Percentiles rank a stretch among this genome's conserved stretches.
Evolutionary conservation across 352 stramenopile species (phyloP).

Genomic region (Globisporangium acanthophoron): DNA sequence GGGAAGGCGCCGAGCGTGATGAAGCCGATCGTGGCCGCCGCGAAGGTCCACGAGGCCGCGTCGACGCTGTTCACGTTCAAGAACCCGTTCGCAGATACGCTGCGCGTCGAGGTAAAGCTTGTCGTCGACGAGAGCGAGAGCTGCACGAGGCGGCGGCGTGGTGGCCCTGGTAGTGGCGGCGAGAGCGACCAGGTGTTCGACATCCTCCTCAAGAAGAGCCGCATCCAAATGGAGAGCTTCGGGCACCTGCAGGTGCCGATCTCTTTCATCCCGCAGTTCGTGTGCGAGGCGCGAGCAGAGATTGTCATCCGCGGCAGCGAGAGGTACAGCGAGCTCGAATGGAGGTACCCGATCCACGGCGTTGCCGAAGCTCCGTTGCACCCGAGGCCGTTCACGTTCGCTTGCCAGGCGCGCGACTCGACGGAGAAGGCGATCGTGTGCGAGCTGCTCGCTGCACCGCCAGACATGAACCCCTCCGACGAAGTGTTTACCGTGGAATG

Average conservation of each 20-base stretch:
- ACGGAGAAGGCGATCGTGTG: slow-evolving; percentile 59
- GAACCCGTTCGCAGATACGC: slow-evolving; percentile 85
- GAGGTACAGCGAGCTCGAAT: slow-evolving; percentile 65
- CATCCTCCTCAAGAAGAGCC: slow-evolving; percentile 66
- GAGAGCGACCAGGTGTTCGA: slow-evolving; percentile 39
- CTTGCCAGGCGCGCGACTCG: slow-evolving; percentile 59
- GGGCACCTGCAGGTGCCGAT: slow-evolving; percentile 86
- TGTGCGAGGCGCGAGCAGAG: slow-evolving; percentile 61
- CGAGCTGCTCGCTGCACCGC: slow-evolving; percentile 48
- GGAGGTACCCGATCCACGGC: slow-evolving; percentile 68
- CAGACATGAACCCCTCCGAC: slow-evolving; percentile 30
- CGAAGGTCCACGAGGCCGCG: slow-evolving; percentile 72
- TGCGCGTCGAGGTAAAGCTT: slow-evolving; percentile 83
- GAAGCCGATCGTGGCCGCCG: slow-evolving; percentile 64
- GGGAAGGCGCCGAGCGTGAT: slow-evolving; percentile 88
- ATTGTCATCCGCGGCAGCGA: slow-evolving; percentile 65
- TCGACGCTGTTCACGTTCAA: slow-evolving; percentile 90
- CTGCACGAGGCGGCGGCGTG: not conserved
- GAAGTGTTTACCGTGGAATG: slow-evolving; percentile 55
- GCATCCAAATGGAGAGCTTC: slow-evolving; percentile 82
- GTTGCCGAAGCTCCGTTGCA: slow-evolving; percentile 65
- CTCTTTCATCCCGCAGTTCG: slow-evolving; percentile 77
- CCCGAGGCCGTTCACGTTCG: slow-evolving; percentile 48
- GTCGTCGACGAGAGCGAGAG: slow-evolving; percentile 10
- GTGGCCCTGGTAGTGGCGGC: not conserved